Evolutionary conservation across 371 early-diverging fungal species (phyloP).

Genomic region (Apophysomyces elegans): DNA sequence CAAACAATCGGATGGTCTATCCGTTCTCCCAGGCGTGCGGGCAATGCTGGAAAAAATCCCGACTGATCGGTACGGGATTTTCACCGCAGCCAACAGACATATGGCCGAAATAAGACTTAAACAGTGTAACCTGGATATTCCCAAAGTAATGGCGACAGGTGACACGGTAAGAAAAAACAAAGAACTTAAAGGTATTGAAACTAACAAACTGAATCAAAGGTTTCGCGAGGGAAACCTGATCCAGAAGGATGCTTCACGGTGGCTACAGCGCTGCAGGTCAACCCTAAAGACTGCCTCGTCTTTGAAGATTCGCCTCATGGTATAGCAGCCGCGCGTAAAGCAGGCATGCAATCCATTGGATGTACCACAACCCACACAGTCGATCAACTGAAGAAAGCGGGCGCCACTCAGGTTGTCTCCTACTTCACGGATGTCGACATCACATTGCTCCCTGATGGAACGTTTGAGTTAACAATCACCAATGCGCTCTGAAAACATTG

Average conservation of each 20-base stretch:
- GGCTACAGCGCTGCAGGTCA: constrained; percentile 47
- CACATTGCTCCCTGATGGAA: constrained; percentile 35
- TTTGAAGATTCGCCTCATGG: constrained; percentile 77
- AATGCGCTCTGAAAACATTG: constrained; percentile 10
- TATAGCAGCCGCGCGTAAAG: constrained; percentile 56
- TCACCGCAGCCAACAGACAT: constrained; percentile 37
- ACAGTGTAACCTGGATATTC: constrained; percentile 38
- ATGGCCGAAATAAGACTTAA: constrained; percentile 43
- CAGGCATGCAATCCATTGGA: constrained; percentile 64
- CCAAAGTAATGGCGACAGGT: constrained; percentile 42
- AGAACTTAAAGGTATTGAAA: too few species aligned
- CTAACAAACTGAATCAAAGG: constrained; percentile 15
- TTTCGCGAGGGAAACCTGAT: constrained; percentile 63
- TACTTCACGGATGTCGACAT: constrained; percentile 57
- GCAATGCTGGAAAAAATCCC: constrained; percentile 33
- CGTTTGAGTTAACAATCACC: constrained; percentile 36
- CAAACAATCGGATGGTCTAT: constrained; percentile 39
- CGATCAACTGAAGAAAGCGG: constrained; percentile 60
- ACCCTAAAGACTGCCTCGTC: constrained; percentile 62
- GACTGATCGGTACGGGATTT: constrained; percentile 35
- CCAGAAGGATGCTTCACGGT: constrained; percentile 68
- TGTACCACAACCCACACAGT: constrained; percentile 62
- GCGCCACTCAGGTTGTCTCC: constrained; percentile 56
- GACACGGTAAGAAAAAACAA: constrained; percentile 31
- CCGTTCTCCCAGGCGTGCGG: constrained; percentile 32